Evolutionary conservation across 371 early-diverging fungal genomes (phyloP).

Genomic region (Amoeboaphelidium occidentale): DNA sequence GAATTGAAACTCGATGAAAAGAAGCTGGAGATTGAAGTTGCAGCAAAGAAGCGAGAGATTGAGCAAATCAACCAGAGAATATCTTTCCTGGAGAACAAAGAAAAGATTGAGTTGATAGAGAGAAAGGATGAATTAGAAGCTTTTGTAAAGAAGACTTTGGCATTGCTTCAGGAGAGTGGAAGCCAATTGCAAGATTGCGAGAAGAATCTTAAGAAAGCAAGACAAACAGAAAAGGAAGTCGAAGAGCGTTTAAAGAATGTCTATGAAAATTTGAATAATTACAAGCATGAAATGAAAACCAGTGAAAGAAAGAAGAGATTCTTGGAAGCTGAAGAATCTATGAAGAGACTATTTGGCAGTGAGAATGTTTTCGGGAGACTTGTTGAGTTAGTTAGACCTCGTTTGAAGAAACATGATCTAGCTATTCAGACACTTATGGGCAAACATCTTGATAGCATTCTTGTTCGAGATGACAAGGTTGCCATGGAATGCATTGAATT

Average conservation of each 20-base stretch:
- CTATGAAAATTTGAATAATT: slow-evolving; percentile 16
- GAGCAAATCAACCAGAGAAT: no score
- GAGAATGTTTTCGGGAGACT: slow-evolving; percentile 74
- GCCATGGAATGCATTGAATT: slow-evolving; percentile 42
- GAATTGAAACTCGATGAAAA: no score
- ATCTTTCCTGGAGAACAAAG: no score
- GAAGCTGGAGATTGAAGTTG: no score
- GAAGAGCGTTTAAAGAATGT: not conserved
- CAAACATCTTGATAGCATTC: slow-evolving; percentile 24
- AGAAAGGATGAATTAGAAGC: slow-evolving; percentile 9
- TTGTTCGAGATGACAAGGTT: slow-evolving; percentile 25
- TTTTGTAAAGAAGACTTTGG: slow-evolving; percentile 20
- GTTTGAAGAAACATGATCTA: slow-evolving; percentile 68
- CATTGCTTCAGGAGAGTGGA: no score
- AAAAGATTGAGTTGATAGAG: no score
- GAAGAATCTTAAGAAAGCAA: no score
- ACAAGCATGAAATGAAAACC: slow-evolving; percentile 51
- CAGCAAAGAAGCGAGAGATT: no score
- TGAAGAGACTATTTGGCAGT: slow-evolving; percentile 67
- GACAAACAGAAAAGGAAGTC: not conserved
- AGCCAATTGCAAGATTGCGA: no score
- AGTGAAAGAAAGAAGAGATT: slow-evolving; percentile 46
- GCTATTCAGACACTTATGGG: slow-evolving; percentile 42
- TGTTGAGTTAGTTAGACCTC: slow-evolving; percentile 70
- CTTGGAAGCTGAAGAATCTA: slow-evolving; percentile 39